Conservation (phyloP, 2,329 filamentous ascomycete genomes). For the Mariannaea elegans region DNA sequence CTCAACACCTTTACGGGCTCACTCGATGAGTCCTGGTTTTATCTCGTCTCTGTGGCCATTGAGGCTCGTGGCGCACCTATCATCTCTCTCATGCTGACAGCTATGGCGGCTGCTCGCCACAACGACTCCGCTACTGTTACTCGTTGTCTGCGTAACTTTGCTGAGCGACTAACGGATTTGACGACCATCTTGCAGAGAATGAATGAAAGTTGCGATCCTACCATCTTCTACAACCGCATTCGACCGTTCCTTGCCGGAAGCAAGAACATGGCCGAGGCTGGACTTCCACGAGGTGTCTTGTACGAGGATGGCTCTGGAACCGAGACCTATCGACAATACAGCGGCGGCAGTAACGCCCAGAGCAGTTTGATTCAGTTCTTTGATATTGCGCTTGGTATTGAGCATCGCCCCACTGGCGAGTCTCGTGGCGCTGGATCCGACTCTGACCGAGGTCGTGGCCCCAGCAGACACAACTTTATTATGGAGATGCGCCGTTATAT, state of each 20-base stretch:
- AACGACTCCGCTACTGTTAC: conserved; percentile 77
- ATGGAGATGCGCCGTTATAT: conserved; percentile 97
- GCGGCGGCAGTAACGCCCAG: conserved; percentile 95
- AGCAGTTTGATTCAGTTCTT: conserved; percentile 98
- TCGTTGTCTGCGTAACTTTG: conserved; percentile 80
- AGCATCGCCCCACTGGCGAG: conserved; percentile 89
- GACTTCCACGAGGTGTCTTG: conserved; percentile 84
- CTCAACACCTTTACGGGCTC: conserved; percentile 93
- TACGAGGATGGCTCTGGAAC: conserved; percentile 82
- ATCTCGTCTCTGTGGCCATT: conserved; percentile 93
- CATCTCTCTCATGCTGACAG: conserved; percentile 87
- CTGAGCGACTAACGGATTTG: conserved; percentile 88
- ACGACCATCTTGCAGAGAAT: conserved; percentile 82
- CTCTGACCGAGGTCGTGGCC: conserved; percentile 56
- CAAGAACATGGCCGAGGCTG: conserved; percentile 97
- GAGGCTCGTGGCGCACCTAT: conserved; percentile 90
- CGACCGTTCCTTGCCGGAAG: conserved; percentile 95
- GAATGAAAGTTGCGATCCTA: conserved; percentile 95
- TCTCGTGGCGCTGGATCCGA: conserved; percentile 58
- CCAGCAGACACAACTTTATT: conserved; percentile 80
- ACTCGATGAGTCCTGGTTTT: conserved; percentile 98
- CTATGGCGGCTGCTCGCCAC: conserved; percentile 80
- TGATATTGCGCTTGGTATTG: conserved; percentile 87
- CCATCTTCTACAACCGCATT: conserved; percentile 94
- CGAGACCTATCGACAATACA: conserved; percentile 81